Evolutionary conservation across 1,284 basidiomycete genomes (phyloP).

Genomic region (Fomitopsis pinicola): DNA sequence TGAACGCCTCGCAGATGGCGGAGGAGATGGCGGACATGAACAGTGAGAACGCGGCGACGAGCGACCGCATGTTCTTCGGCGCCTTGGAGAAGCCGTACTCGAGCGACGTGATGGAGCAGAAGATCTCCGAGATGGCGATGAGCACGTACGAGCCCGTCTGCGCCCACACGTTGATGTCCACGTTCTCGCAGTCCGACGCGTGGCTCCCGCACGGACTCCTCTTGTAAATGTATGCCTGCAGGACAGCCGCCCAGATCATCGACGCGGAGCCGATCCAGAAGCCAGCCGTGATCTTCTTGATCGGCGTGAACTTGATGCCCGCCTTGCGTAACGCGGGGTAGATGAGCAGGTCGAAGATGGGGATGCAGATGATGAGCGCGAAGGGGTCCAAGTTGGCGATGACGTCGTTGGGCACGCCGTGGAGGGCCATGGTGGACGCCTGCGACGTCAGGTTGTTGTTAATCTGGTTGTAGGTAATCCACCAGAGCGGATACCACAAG

Average conservation of each 20-base stretch:
- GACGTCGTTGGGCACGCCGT: conserved; percentile 79
- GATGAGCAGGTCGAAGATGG: conserved; percentile 59
- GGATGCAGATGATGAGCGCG: conserved; percentile 70
- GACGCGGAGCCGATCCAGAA: conserved; percentile 60
- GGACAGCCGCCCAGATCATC: conserved; percentile 66
- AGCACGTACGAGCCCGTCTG: conserved; percentile 37
- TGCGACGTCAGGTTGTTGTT: conserved; percentile 80
- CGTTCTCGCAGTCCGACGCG: conserved; percentile 49
- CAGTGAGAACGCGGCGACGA: conserved; percentile 72
- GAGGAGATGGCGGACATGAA: conserved; percentile 64
- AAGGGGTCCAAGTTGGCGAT: conserved; percentile 79
- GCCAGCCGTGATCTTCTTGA: conserved; percentile 74
- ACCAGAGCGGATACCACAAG: conserved; percentile 69
- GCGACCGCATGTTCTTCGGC: conserved; percentile 76
- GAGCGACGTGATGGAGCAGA: conserved; percentile 76
- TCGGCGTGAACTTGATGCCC: conserved; percentile 66
- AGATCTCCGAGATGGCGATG: conserved; percentile 56
- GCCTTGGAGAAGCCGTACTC: conserved; percentile 92
- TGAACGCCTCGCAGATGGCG: conserved; percentile 68
- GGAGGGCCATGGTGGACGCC: conserved; percentile 67
- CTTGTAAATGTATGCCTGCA: conserved; percentile 77
- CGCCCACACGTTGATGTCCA: conserved; percentile 14
- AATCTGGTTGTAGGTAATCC: conserved; percentile 73
- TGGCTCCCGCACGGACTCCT: conserved; percentile 60
- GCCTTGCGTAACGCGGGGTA: conserved; percentile 66